Base-by-base conservation (phyloP, 1,284 basidiomycete species). In the Pascua sp. region DNA sequence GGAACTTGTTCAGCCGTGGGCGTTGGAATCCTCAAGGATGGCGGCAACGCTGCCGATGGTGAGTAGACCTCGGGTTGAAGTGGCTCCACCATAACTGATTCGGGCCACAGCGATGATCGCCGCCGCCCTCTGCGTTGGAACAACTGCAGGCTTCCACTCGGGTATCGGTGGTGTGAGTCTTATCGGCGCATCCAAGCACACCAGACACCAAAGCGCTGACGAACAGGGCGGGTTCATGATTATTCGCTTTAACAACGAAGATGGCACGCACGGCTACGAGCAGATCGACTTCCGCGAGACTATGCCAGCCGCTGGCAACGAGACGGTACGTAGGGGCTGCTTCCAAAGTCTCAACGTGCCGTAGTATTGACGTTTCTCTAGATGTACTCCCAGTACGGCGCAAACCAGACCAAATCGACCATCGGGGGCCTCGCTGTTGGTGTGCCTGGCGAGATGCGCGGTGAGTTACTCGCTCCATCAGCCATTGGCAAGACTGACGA, bases 391-490 rank as follows among this genome's bases (percentile, higher is more conserved):
- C 55, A 58, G 38, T 60, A 60, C 42, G 67, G 67, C 8, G 57
- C 45, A 18, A 61, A 63, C 32, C 65, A 68, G 57, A 68, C 65
- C 24, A 57, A 62, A 50, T 68, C 89, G 13, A 78, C 67, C 47
- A 81, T 81, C 60, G 91, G 92, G 10, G 91, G 92, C 10, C 79
- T 94, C 36, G 75, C 89, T 5, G 83, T 91, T 17, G 92, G 83
- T 36, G 85, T 93, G 0, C 92, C 93, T 0, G 89, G 91, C 5
- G 91, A 95, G 76, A 72, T 95, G 46, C 81, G 86, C 16, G 92
- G 91, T 13, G 42, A 44, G 60, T 51, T 16, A 17, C 13, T 39
- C 3, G 37, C 49, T 37, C 2, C 11, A 5, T 42, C 11, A 24
- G n/a, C 2, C 45, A 11, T 15, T n/a, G 45, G 37, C 43, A 12